Base-by-base conservation (phyloP, 2,329 filamentous ascomycete species). In the Fusarium sp. region DNA sequence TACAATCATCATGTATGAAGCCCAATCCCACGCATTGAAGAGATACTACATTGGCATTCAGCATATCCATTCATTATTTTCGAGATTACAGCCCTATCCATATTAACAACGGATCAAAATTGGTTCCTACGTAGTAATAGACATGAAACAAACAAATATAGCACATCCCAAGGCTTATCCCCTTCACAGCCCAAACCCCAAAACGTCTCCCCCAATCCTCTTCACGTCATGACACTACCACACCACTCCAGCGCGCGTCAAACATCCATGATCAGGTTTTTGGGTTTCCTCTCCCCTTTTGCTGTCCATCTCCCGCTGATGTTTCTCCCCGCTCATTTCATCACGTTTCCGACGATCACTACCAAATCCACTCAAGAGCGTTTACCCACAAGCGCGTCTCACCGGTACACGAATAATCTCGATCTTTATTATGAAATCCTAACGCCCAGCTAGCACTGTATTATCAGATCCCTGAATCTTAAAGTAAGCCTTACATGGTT, bases 61-160 rank as follows among this genome's bases (percentile, higher is more conserved):
- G 7, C 13, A 36, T n/a, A 8, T 17, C 34, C 14, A 36, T 36
- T 31, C 10, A 31, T 4, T 13, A 13, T 17, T 9, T 21, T 38
- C 17, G 34, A 49, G 14, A 49, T 49, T 33, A 15, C 14, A 13
- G 17, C 42, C 17, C 34, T 17, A 17, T 36, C 3, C 15, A 31
- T 11, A 31, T 31, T 31, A 31, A 31, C 26, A 28, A 9, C 2
- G 9, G 10, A 11, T 13, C 10, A 11, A 11, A 31, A 31, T 24
- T 24, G 7, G 7, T 24, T 24, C 10, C 28, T 10, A 19, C 19
- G 19, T 19, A 19, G 19, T 13, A 39, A 38, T 26, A n/a, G 7
- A 52, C 54, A 17, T 57, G 54, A 57, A 57, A 57, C 54, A 51
- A 26, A 24, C 10, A 57, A 52, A 51, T 57, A 57, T 57, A 57